Percentiles rank a stretch among this genome's conserved stretches.
Evolutionary conservation across 805 yeast genomes (phyloP).

Genomic region (Metschnikowia lunata): DNA sequence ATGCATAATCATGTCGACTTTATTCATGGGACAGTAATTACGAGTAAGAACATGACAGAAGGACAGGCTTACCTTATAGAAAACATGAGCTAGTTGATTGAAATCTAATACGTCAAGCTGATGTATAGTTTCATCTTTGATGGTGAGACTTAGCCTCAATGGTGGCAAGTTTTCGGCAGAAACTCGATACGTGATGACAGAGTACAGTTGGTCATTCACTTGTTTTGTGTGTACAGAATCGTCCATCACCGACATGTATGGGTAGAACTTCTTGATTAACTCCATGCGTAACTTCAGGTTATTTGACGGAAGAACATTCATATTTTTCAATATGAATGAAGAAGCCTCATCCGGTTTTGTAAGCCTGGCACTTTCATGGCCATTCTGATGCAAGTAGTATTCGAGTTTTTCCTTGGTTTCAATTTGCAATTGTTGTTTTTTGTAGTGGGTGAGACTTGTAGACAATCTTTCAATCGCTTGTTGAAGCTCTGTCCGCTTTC

Average conservation of each 20-base stretch:
- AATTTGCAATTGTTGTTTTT: slow-evolving; percentile 12
- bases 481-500: slow-evolving; percentile 5
- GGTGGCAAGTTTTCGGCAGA: slow-evolving; percentile 7
- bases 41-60: slow-evolving; percentile 16
- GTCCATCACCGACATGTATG: slow-evolving; percentile 20
- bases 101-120: slow-evolving; percentile 1
- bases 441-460: slow-evolving; percentile 8
- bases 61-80: slow-evolving; percentile 15
- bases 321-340: slow-evolving; percentile 17
- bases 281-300: slow-evolving; percentile 28
- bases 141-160: slow-evolving; percentile 4
- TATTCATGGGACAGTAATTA: slow-evolving; percentile 23
- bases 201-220: slow-evolving; percentile 1
- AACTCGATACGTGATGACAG: slow-evolving; percentile 3
- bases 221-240: background rate
- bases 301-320: slow-evolving; percentile 34
- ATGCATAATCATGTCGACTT: slow-evolving; percentile 28
- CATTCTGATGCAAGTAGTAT: slow-evolving; percentile 16
- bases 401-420: slow-evolving; percentile 15
- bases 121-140: slow-evolving; percentile 9
- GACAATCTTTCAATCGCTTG: slow-evolving; percentile 10
- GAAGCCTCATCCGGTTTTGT: slow-evolving; percentile 13
- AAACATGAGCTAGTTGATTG: slow-evolving; percentile 1
- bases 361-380: slow-evolving; percentile 10
- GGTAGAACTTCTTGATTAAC: slow-evolving; percentile 24